Evolutionary conservation across 306 rosid species (phyloP), one percentile per base, ranked within the genome.

Genomic region (Notholithocarpus densiflorus): DNA sequence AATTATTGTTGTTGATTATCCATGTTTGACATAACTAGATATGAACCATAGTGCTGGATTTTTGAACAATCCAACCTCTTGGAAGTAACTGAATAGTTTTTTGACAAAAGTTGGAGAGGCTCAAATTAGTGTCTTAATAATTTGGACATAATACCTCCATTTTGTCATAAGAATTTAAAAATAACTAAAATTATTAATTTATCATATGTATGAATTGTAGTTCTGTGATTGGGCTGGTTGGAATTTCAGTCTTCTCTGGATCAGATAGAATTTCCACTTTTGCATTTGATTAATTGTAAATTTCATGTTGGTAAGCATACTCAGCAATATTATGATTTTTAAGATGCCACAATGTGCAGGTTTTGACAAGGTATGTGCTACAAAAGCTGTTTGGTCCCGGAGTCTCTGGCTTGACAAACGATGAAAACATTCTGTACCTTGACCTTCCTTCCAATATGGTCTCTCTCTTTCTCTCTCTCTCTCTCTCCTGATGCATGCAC

Each of bases 381-480:
- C 89, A 92, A 62, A 91, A 89, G 56, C 80, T 94, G 70, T 94
- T 92, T 81, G 97, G 97, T 52, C 97, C 95, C 1, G 88, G 78
- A 37, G 85, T 66, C 48, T 88, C 85, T 24, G 75, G 73, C 19
- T 89, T 89, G 80, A 92, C 98, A 61, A 87, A 84, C 68, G 48
- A 92, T 77, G 74, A 79, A 37, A 88, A 82, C 53, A 66, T 91
- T 80, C 76, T 92, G 73, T 92, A 94, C 83, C 89, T 81, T 69
- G 98, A 94, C 75, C 97, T 94, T 75, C 98, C 97, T 81, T 89
- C 98, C 71, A 94, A 95, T 77, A 88, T 92, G 98, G 97, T 95
- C 14, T 76, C 82, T 75, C 83, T 76, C 83, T 80, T 71, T 73
- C 72, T 65, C 73, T 60, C 34, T 48, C 80, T 57, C n/a, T 60